Conservation (phyloP, 2,329 filamentous ascomycete species). For the Colletotrichum sublineola region DNA sequence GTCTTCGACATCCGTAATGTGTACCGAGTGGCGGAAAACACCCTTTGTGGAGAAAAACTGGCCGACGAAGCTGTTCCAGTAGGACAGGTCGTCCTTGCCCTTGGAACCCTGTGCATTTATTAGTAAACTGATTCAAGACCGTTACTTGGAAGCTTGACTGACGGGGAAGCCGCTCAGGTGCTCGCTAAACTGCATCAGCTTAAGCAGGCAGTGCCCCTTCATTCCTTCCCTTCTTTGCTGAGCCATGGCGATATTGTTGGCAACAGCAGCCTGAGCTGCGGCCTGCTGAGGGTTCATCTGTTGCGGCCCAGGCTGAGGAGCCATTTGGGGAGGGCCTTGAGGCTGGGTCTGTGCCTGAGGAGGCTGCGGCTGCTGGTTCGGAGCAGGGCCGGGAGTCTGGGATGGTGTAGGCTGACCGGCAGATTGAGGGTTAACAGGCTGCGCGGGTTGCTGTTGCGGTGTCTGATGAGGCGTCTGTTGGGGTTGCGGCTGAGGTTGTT, state of each 20-base stretch:
- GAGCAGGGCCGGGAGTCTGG: slow-evolving; percentile 42
- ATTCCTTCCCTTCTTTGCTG: slow-evolving; percentile 65
- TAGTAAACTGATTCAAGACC: neutral
- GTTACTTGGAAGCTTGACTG: slow-evolving; percentile 46
- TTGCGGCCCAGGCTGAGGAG: slow-evolving; percentile 51
- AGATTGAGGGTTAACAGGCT: slow-evolving; percentile 42
- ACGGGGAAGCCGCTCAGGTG: slow-evolving; percentile 70
- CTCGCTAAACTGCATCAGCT: slow-evolving; percentile 73
- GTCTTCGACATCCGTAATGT: slow-evolving; percentile 67
- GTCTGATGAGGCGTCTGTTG: slow-evolving; percentile 48
- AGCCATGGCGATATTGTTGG: slow-evolving; percentile 50
- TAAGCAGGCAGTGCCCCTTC: slow-evolving; percentile 70
- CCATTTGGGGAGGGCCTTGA: slow-evolving; percentile 50
- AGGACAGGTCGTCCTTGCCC: slow-evolving; percentile 75
- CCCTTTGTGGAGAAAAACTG: slow-evolving; percentile 85
- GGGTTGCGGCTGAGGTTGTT: slow-evolving; percentile 53
- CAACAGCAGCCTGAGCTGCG: slow-evolving; percentile 46
- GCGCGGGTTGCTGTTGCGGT: slow-evolving; percentile 42
- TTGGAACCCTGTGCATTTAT: slow-evolving; percentile 62
- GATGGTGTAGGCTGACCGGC: slow-evolving; percentile 43
- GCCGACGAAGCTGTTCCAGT: slow-evolving; percentile 85
- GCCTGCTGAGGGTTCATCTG: slow-evolving; percentile 45
- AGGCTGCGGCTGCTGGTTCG: slow-evolving; percentile 46
- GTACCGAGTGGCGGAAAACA: slow-evolving; percentile 80
- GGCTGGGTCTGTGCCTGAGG: slow-evolving; percentile 49